Evolutionary conservation across 495 filamentous ascomycete species (phyloP), one percentile per base, ranked within the genome.

Genomic region (Lichenothelia convexa): DNA sequence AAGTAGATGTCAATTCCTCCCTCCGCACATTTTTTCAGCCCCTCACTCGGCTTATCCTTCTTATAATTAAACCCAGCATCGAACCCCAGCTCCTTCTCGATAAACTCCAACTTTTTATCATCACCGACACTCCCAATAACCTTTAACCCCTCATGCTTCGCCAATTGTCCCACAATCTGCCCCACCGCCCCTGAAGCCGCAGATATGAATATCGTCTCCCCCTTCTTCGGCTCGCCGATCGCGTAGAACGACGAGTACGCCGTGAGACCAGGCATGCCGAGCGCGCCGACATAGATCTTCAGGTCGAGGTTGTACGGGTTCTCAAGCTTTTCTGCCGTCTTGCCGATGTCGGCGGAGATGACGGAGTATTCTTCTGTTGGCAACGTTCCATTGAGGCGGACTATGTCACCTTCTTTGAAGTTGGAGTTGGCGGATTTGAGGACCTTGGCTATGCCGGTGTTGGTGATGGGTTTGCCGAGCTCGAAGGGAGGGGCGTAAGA

Each of bases 1-100:
- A 76, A 95, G 61, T 93, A 93, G 53, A 95, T 92, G 50, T 93
- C 83, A 32, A 94, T 67, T 8, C 86, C 87, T 20, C 87, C 49
- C 0, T 84, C 86, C 4, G 78, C 80, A 30, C 92, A 59, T 43
- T 81, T 66, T 43, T 62, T 56, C 34, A 93, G 60, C 1, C 84
- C 87, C 32, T 80, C 75, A 1, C 47, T 47, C 13, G 76, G 63
- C 45, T 71, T 70, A 59, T 78, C 75, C 17, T 63, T 79, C 67
- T 81, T 81, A 49, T 70, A 70, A 51, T 70, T 70, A 48, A 65
- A 70, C 2, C 62, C 66, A 13, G 40, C 59, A 42, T 70, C 67
- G 38, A 70, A 70, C 3, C 49, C 49, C 5, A 70, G 55, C 19
- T 68, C 64, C 4, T 63, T 57, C 26, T 45, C 53, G 41, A 67